These are phyloP conservation scores for Geum urbanum DNA, from an alignment of 306 rosid species.

Conservation along the genomic window DNA sequence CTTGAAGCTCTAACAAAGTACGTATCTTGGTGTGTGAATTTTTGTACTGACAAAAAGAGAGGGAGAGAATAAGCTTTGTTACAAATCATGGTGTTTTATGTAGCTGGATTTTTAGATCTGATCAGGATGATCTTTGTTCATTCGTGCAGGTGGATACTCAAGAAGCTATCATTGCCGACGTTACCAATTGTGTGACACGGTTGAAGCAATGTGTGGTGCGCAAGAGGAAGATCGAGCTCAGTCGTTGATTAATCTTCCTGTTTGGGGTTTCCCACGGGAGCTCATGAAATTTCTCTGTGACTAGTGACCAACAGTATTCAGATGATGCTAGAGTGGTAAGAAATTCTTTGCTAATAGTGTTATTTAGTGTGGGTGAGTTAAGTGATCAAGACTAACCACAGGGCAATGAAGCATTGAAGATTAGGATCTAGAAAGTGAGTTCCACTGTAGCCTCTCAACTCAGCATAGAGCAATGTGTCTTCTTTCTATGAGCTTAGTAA, in stretches of 20 bases:
- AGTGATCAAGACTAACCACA: conserved; percentile 14
- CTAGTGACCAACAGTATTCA: conserved; percentile 30
- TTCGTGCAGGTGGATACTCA: conserved; percentile 59
- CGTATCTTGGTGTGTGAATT: not conserved
- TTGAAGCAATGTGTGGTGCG: conserved; percentile 46
- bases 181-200: conserved; percentile 56
- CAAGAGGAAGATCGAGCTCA: conserved; percentile 47
- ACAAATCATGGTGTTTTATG: not conserved
- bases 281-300: conserved; percentile 54
- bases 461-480: conserved; percentile 11
- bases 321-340: too few species aligned
- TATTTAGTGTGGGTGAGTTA: too few species aligned
- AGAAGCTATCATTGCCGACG: conserved; percentile 52
- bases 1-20: not conserved
- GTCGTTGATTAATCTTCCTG: conserved; percentile 55
- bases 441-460: conserved; percentile 7
- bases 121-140: not conserved
- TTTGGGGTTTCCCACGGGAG: conserved; percentile 60
- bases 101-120: not conserved
- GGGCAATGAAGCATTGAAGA: conserved; percentile 6
- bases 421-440: conserved; percentile 18
- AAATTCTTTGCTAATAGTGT: too few species aligned
- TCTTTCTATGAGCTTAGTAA: not conserved
- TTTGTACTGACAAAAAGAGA: not conserved
- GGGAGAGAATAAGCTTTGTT: not conserved